These are phyloP conservation scores for Elaeis oleifera DNA, from an alignment of 202 grass and related monocot genomes.

Conservation along the genomic window DNA sequence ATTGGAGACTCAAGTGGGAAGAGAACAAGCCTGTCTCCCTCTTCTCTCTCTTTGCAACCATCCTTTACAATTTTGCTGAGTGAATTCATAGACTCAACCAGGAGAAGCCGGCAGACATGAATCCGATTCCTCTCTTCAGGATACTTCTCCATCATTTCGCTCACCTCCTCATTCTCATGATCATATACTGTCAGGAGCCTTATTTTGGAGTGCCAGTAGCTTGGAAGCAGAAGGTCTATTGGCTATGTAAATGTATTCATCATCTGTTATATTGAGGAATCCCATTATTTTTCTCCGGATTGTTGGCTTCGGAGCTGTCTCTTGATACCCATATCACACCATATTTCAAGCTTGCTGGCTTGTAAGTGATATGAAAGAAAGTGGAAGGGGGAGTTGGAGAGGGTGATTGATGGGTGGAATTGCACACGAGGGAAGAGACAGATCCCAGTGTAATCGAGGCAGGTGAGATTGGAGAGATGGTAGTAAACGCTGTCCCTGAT, in stretches of 20 bases:
- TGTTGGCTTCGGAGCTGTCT: conserved; percentile 22
- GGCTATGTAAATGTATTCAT: conserved; percentile 69
- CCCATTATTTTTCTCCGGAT: conserved; percentile 62
- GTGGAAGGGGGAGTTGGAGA: conserved; percentile 10
- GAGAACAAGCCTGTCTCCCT: conserved; percentile 47
- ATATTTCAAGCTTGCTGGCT: conserved; percentile 48
- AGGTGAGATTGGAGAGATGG: conserved; percentile 60
- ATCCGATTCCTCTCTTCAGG: conserved; percentile 43
- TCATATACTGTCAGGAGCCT: conserved; percentile 65
- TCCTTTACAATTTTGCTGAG: conserved; percentile 42
- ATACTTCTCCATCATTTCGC: conserved; percentile 40
- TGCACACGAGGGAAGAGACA: conserved; percentile 84
- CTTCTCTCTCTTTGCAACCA: conserved; percentile 32
- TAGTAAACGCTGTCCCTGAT: conserved; percentile 47
- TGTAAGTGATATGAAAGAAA: conserved; percentile 77
- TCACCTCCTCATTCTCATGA: conserved; percentile 64
- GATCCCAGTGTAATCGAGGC: conserved; percentile 77
- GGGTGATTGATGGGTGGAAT: conserved; percentile 33
- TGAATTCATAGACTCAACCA: conserved; percentile 73
- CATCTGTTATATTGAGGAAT: conserved; percentile 56
- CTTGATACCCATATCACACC: conserved; percentile 36
- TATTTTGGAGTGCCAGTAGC: conserved; percentile 40
- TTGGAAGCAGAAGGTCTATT: conserved; percentile 82
- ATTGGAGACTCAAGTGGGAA: conserved; percentile 70
- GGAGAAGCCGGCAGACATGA: conserved; percentile 56